Evolutionary conservation across 441 rosid species (phyloP).

Genomic region (Dalechampia spathulata): DNA sequence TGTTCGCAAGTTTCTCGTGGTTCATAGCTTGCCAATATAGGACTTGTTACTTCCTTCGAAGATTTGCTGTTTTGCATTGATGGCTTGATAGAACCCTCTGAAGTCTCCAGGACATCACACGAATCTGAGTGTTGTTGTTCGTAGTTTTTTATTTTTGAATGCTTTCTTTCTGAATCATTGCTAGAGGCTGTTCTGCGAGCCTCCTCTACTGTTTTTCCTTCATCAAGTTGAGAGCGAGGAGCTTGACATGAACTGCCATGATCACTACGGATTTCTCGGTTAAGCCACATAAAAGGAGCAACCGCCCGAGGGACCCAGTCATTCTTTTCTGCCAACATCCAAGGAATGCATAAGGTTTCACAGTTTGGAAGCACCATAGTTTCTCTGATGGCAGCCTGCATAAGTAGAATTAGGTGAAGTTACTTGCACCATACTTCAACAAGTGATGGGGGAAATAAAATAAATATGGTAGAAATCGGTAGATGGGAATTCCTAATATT

Average conservation of each 20-base stretch:
- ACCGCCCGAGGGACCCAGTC: slow-evolving; percentile 73
- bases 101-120: slow-evolving; percentile 18
- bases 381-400: slow-evolving; percentile 64
- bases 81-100: slow-evolving; percentile 20
- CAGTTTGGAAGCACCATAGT: slow-evolving; percentile 88
- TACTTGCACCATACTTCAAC: not conserved
- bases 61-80: slow-evolving; percentile 26
- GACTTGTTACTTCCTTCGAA: slow-evolving; percentile 43
- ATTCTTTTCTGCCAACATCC: slow-evolving; percentile 84
- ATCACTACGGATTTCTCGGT: slow-evolving; percentile 53
- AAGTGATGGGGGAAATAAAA: too few relatives aligned
- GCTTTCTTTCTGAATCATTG: slow-evolving; percentile 30
- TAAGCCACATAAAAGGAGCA: slow-evolving; percentile 87
- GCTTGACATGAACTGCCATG: slow-evolving; percentile 17
- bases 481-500: too few relatives aligned
- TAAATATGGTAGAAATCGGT: too few relatives aligned
- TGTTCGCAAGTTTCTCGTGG: slow-evolving; percentile 23
- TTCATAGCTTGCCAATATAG: slow-evolving; percentile 38
- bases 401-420: slow-evolving; percentile 13
- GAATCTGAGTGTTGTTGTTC: slow-evolving; percentile 19
- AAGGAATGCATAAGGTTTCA: slow-evolving; percentile 64
- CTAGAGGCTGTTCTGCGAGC: slow-evolving; percentile 15
- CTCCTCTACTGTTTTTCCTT: slow-evolving; percentile 38
- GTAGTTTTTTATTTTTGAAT: slow-evolving; percentile 18
- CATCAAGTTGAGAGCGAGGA: slow-evolving; percentile 29